A percentile compares a stretch with the other conserved stretches of the same genome.
Conservation (phyloP, 228 moss, liverwort and hornwort genomes). For the Sphagnum magellanicum region DNA sequence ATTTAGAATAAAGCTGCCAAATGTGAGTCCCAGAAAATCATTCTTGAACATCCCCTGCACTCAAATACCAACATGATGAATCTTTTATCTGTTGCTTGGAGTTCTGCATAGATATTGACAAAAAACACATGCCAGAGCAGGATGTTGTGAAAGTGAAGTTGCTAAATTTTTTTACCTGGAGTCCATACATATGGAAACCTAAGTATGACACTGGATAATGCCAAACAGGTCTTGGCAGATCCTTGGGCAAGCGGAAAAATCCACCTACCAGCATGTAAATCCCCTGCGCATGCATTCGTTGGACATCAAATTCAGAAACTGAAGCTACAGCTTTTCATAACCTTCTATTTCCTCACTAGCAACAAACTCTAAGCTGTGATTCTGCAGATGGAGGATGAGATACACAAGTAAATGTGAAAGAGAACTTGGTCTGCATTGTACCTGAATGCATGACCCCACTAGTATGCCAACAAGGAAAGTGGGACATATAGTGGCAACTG, state of each 20-base stretch:
- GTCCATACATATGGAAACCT: conserved; percentile 56
- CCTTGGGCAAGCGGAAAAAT: conserved; percentile 47
- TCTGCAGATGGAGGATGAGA: too few species aligned
- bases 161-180: conserved; percentile 27
- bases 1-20: conserved; percentile 25
- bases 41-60: conserved; percentile 51
- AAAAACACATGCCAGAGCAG: too few species aligned
- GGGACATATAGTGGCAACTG: conserved; percentile 47
- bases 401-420: too few species aligned
- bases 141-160: too few species aligned
- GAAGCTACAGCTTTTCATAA: too few species aligned
- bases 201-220: conserved; percentile 51
- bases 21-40: conserved; percentile 36
- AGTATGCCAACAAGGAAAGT: conserved; percentile 67
- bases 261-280: conserved; percentile 59
- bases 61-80: too few species aligned
- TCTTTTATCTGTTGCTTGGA: too few species aligned
- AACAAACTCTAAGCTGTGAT: too few species aligned
- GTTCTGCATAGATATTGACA: too few species aligned
- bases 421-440: neutral
- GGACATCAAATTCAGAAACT: too few species aligned
- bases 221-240: conserved; percentile 60
- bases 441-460: conserved; percentile 50
- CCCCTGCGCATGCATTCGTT: conserved; percentile 15
- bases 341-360: too few species aligned